Conservation (phyloP, 2,329 filamentous ascomycete genomes). For the Didymella glomerata region DNA sequence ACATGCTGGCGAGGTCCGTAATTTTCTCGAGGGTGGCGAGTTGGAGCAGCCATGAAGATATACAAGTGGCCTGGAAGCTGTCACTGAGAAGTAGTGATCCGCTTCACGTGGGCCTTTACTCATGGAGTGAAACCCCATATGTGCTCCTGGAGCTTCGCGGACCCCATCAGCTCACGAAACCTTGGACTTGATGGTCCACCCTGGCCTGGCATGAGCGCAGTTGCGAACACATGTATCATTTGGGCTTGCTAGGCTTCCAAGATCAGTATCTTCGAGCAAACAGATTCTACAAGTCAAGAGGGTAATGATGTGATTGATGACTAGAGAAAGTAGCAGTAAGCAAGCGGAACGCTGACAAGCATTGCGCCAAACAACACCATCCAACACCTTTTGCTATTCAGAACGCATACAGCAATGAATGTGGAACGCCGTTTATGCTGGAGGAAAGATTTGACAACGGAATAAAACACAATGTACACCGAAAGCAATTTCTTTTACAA, state of each 20-base stretch:
- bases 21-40: too few relatives aligned
- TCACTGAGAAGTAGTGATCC: too few relatives aligned
- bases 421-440: not conserved
- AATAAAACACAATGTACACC: too few relatives aligned
- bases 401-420: not conserved
- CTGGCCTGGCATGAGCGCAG: not conserved
- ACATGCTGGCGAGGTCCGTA: too few relatives aligned
- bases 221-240: not conserved
- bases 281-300: not conserved
- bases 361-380: not conserved
- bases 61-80: too few relatives aligned
- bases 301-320: not conserved
- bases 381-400: constrained; percentile 6
- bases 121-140: too few relatives aligned
- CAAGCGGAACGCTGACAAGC: constrained; percentile 1
- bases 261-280: not conserved
- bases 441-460: not conserved
- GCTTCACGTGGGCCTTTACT: too few relatives aligned
- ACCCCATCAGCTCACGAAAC: too few relatives aligned
- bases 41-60: too few relatives aligned
- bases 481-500: not conserved
- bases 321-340: not conserved
- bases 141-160: too few relatives aligned
- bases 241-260: not conserved
- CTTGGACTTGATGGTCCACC: not conserved